These are phyloP conservation scores for Ustilago vetiveriae DNA, from an alignment of 1,284 basidiomycete genomes.

Conservation along the genomic window DNA sequence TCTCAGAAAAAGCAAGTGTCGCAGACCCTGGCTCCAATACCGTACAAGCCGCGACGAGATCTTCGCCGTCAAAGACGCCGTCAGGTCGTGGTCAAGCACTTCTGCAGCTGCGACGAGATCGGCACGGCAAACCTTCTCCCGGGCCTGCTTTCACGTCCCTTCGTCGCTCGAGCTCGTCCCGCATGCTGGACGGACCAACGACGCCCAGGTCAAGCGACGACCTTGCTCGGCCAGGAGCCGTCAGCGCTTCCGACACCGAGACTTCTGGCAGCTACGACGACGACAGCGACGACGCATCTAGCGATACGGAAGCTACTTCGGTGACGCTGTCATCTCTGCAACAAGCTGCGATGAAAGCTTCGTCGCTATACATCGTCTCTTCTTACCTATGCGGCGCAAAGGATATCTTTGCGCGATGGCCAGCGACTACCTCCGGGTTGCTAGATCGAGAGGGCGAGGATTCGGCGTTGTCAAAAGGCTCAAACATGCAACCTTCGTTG, in stretches of 20 bases:
- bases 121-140: constrained; percentile 18
- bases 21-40: too few species aligned
- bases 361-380: constrained; percentile 13
- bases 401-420: background rate
- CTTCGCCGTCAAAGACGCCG: constrained; percentile 10
- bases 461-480: background rate
- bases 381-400: constrained; percentile 9
- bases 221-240: constrained; percentile 6
- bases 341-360: constrained; percentile 11
- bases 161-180: constrained; percentile 8
- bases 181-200: constrained; percentile 10
- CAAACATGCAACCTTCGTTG: background rate
- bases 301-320: constrained; percentile 9
- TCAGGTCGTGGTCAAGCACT: constrained; percentile 23
- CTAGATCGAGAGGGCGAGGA: background rate
- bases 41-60: constrained; percentile 1
- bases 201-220: constrained; percentile 46
- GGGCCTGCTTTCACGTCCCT: background rate
- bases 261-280: constrained; percentile 18
- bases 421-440: too few species aligned
- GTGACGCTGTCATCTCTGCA: constrained; percentile 10
- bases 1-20: constrained; percentile 4
- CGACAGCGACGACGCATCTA: constrained; percentile 21
- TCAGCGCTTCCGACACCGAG: constrained; percentile 14
- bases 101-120: constrained; percentile 23